Base-by-base conservation (phyloP, 345 rosid species). In the Leavenworthia alabamica region DNA sequence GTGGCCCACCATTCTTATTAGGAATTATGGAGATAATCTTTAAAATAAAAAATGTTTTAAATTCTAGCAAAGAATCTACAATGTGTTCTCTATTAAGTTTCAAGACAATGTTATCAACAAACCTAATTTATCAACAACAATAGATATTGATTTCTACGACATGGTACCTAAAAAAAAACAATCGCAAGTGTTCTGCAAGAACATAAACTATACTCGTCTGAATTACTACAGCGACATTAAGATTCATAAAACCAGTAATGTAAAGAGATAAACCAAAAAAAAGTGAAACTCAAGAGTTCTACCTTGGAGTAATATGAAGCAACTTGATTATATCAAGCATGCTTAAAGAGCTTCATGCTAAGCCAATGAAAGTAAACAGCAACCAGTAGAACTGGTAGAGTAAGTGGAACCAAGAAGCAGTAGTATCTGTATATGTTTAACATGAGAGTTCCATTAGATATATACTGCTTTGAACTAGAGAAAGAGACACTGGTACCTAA, bases 301-400 rank as follows among this genome's bases (percentile, higher is more conserved):
- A 62, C 36, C 43, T n/a, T 20, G 43, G 43, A 46, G 32, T 23
- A 22, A 14, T 23, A 58, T 28, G 16, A 26, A 40, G 49, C 16
- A 6, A 39, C 6, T 20, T 28, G 33, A 50, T n/a, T 4, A 40
- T 16, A 52, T 86, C 80, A 91, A 1, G 96, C 90, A 40, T 91
- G 95, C 77, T 83, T 88, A 72, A 91, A 88, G 43, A 86, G 69
- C 79, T 88, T 89, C 95, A 88, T 91, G 80, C 90, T 86, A 29
- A 91, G 87, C 96, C 95, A 91, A 33, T 88, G 96, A 53, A 86
- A 89, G 74, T 89, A 93, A 19, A 81, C 82, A 43, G 84, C 86
- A 29, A 79, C 81, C 58, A 88, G 70, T 4, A 84, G 68, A 52
- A 83, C 68, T 0, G 97, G 96, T 33, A 89, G 70, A 52, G 97